Evolutionary conservation across 257 asterid species (phyloP).

Genomic region (Scutellaria minor): DNA sequence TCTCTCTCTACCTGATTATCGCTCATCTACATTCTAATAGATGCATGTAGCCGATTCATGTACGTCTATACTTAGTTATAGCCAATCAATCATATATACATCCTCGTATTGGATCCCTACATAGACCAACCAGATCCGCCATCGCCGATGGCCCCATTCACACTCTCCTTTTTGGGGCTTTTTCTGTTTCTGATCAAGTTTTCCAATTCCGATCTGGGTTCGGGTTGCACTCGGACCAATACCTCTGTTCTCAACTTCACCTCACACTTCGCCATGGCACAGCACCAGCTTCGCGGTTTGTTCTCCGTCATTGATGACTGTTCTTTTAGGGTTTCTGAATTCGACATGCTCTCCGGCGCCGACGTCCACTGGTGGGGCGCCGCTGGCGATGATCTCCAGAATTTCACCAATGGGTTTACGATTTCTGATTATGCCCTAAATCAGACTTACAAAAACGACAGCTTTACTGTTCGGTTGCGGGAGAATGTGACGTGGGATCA

Average conservation of each 20-base stretch:
- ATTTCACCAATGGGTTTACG: constrained; percentile 74
- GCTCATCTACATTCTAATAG: neutral
- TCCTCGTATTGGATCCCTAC: constrained; percentile 34
- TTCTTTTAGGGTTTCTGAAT: constrained; percentile 75
- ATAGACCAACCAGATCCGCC: constrained; percentile 45
- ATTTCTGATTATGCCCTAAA: constrained; percentile 71
- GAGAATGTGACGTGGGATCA: constrained; percentile 83
- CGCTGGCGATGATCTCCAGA: constrained; percentile 64
- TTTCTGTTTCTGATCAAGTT: constrained; percentile 40
- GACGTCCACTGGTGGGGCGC: constrained; percentile 99
- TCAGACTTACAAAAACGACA: constrained; percentile 70
- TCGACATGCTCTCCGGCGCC: constrained; percentile 88
- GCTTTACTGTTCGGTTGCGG: constrained; percentile 62
- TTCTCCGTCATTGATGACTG: constrained; percentile 70
- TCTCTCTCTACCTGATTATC: neutral
- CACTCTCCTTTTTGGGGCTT: constrained; percentile 40
- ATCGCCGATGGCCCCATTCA: constrained; percentile 45
- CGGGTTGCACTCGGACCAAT: constrained; percentile 57
- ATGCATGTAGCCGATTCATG: constrained; percentile 28
- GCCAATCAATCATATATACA: constrained; percentile 22
- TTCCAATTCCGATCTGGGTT: constrained; percentile 61
- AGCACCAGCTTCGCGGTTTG: constrained; percentile 91
- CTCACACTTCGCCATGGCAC: constrained; percentile 84
- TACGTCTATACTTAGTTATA: neutral
- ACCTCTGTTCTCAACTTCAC: constrained; percentile 70